phyloP scores from a whole-genome alignment of 169 alveolate genomes.

The Eimeria zaria region DNA sequence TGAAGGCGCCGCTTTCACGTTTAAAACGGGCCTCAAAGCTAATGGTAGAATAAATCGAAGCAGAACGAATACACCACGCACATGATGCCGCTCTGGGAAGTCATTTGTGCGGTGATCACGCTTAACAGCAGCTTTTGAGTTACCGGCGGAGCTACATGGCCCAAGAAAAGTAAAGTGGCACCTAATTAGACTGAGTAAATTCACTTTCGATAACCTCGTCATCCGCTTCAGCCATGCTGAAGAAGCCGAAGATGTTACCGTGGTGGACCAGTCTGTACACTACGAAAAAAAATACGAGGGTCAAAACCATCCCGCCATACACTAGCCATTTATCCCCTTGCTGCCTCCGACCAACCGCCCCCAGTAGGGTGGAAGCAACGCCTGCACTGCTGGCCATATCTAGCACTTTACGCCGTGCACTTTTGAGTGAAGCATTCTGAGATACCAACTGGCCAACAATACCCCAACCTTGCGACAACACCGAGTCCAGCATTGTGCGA shows the following conservation, averaged over 20 bases:
- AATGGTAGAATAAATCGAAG: background rate
- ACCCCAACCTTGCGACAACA: slow-evolving; percentile 77
- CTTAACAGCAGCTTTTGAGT: background rate
- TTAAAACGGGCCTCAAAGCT: background rate
- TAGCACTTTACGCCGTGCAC: slow-evolving; percentile 81
- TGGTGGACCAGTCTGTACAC: slow-evolving; percentile 77
- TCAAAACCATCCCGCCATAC: slow-evolving; percentile 76
- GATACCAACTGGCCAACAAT: slow-evolving; percentile 72
- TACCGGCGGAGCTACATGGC: background rate
- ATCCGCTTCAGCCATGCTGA: slow-evolving; percentile 14
- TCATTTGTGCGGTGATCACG: background rate
- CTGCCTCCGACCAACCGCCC: slow-evolving; percentile 77
- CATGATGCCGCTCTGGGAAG: background rate
- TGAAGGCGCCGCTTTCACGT: background rate
- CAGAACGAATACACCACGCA: background rate
- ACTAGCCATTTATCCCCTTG: slow-evolving; percentile 72
- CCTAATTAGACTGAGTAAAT: background rate
- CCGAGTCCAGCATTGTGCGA: slow-evolving; percentile 75
- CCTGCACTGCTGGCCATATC: slow-evolving; percentile 82
- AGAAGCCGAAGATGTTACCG: slow-evolving; percentile 51
- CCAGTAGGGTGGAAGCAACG: slow-evolving; percentile 73
- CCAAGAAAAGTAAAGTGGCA: background rate
- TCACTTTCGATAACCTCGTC: background rate
- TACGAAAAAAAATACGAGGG: slow-evolving; percentile 81
- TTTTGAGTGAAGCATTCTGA: slow-evolving; percentile 72